phyloP scores from a whole-genome alignment of 345 rosid genomes.

The Erucastrum elatum region DNA sequence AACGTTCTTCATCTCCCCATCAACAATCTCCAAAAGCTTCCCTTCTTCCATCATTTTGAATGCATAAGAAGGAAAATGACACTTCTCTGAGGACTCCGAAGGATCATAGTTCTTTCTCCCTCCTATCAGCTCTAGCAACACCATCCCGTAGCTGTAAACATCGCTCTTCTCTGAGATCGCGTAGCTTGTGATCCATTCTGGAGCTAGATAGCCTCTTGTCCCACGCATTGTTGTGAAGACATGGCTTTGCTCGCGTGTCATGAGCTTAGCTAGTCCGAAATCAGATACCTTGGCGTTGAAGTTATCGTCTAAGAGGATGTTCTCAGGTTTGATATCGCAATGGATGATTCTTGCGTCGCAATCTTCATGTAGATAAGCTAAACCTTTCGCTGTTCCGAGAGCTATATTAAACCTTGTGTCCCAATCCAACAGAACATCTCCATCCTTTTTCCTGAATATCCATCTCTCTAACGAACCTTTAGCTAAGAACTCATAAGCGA shows the following conservation, averaged over 20 bases:
- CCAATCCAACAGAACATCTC: slow-evolving; percentile 61
- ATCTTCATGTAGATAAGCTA: slow-evolving; percentile 89
- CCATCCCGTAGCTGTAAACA: slow-evolving; percentile 90
- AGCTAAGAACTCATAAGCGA: slow-evolving; percentile 82
- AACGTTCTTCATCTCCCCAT: slow-evolving; percentile 48
- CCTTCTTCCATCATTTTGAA: slow-evolving; percentile 95
- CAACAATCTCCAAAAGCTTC: slow-evolving; percentile 63
- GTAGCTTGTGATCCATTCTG: slow-evolving; percentile 91
- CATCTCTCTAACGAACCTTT: slow-evolving; percentile 87
- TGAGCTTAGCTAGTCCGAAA: slow-evolving; percentile 88
- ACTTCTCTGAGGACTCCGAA: slow-evolving; percentile 63
- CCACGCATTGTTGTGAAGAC: slow-evolving; percentile 89
- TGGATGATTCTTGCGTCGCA: slow-evolving; percentile 85
- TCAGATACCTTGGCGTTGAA: slow-evolving; percentile 90
- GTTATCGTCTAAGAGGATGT: slow-evolving; percentile 75
- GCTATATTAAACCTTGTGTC: slow-evolving; percentile 75
- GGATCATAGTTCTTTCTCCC: slow-evolving; percentile 83
- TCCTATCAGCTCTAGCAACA: slow-evolving; percentile 80
- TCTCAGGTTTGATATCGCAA: slow-evolving; percentile 94
- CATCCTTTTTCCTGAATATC: slow-evolving; percentile 65
- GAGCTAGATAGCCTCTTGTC: slow-evolving; percentile 92
- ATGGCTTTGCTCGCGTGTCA: slow-evolving; percentile 92
- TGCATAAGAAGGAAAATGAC: slow-evolving; percentile 83
- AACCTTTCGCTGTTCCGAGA: slow-evolving; percentile 80
- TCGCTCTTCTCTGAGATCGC: slow-evolving; percentile 96